Conservation (phyloP, 2,329 filamentous ascomycete genomes). For the Ophiostoma novo-ulmi region DNA sequence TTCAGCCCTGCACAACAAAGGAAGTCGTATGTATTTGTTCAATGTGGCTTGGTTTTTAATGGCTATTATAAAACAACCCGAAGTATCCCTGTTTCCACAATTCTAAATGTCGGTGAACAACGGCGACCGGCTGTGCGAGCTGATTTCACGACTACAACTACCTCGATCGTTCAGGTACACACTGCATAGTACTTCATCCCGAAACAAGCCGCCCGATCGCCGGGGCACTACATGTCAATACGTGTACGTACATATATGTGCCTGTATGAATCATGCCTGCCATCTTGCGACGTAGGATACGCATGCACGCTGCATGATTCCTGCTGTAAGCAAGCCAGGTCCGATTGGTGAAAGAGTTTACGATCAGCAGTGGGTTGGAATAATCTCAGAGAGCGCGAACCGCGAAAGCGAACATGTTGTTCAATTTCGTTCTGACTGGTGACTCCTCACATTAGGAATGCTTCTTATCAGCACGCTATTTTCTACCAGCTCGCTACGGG, state of each 20-base stretch:
- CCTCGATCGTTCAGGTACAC: background rate
- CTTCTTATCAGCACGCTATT: no score
- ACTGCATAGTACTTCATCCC: background rate
- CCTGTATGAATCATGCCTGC: constrained; percentile 6
- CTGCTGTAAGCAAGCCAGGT: background rate
- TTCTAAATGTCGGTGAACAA: constrained; percentile 1
- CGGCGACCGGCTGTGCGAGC: background rate
- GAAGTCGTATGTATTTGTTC: background rate
- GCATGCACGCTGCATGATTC: background rate
- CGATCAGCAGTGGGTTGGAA: background rate
- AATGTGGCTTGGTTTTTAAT: background rate
- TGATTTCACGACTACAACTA: background rate
- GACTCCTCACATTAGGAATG: no score
- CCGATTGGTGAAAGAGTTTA: background rate
- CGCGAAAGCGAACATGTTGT: background rate
- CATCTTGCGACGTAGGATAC: background rate
- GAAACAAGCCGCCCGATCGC: constrained; percentile 6
- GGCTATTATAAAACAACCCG: no score
- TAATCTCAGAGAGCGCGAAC: background rate
- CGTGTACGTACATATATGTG: background rate
- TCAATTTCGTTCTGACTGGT: background rate
- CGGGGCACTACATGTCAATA: background rate
- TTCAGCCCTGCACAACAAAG: background rate
- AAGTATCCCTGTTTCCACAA: background rate
- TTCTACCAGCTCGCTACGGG: background rate